Evolutionary conservation across 2,329 filamentous ascomycete species (phyloP), one percentile per base, ranked within the genome.

Genomic region (Fusarium scirpi): DNA sequence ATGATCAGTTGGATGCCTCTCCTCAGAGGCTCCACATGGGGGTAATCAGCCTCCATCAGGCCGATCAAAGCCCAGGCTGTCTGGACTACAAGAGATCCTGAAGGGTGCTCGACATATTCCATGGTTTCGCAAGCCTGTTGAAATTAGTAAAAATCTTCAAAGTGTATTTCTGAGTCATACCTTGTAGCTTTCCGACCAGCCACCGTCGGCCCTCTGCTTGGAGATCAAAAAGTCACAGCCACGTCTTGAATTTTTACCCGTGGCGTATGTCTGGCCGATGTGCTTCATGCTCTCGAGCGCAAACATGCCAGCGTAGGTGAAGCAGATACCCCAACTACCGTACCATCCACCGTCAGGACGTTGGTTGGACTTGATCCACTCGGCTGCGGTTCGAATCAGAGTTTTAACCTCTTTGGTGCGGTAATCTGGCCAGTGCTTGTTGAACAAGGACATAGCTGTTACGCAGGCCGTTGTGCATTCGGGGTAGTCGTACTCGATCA

Each of bases 401-500:
- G 77, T 78, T 11, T 87, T 84, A 71, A 99, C 95, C 65, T 98
- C 95, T 0, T 86, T 80, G 0, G 87, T 78, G 52, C 95, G 89
- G 80, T 99, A 97, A 29, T 91, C 84, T 0, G 95, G 94, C 84
- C 94, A 97, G 78, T 92, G 86, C 75, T 91, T 87, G 71, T 89
- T 88, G 84, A 98, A 98, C 3, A 95, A 85, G 7, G 91, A 92
- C 22, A 99, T 85, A 0, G 93, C 94, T 2, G 93, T 98, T 6
- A 99, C 92, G 30, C 94, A 94, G 1, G 96, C 94, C 4, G 96
- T 98, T 1, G 96, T 99, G 83, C 96, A 99, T 80, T 99, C 96
- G 0, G 95, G 94, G 77, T 99, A 98, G 79, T 97, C 94, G 79
- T 99, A 99, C 78, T 98, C 95, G 57, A 99, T 91, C 96, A 99